phyloP scores from a whole-genome alignment of 805 yeast genomes.

The Candida ponderosae region DNA sequence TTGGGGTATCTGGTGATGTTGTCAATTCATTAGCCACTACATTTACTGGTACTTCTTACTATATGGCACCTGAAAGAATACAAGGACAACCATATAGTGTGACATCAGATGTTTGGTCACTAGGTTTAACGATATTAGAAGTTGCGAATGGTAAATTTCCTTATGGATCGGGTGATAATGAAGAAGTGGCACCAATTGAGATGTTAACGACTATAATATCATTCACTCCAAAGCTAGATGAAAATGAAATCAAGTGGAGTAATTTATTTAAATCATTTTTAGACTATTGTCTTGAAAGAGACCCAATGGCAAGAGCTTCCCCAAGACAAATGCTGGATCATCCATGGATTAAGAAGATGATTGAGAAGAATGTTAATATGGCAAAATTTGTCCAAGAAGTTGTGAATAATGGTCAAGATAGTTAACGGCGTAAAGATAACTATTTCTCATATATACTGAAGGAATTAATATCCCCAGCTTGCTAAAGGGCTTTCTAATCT shows the following conservation, averaged over 20 bases:
- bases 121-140: conserved; percentile 86
- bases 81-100: conserved; percentile 94
- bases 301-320: conserved; percentile 73
- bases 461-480: too few species aligned
- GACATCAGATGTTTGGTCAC: conserved; percentile 93
- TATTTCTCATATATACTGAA: too few species aligned
- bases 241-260: conserved; percentile 74
- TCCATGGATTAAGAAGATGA: conserved; percentile 87
- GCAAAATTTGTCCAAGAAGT: conserved; percentile 63
- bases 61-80: conserved; percentile 98
- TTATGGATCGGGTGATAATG: conserved; percentile 29
- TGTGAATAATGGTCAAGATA: conserved; percentile 28
- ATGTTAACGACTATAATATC: conserved; percentile 73
- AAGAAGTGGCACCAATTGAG: conserved; percentile 76
- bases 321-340: conserved; percentile 91
- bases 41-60: conserved; percentile 93
- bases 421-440: too few species aligned
- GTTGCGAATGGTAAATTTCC: conserved; percentile 94
- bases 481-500: too few species aligned
- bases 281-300: conserved; percentile 72
- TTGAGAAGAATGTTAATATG: conserved; percentile 70
- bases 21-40: conserved; percentile 94
- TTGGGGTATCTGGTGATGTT: conserved; percentile 96
- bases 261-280: conserved; percentile 77
- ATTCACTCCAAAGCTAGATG: conserved; percentile 77